These are phyloP conservation scores for Aspergillus sp. DNA, from an alignment of 2,329 filamentous ascomycete genomes.

Conservation along the genomic window DNA sequence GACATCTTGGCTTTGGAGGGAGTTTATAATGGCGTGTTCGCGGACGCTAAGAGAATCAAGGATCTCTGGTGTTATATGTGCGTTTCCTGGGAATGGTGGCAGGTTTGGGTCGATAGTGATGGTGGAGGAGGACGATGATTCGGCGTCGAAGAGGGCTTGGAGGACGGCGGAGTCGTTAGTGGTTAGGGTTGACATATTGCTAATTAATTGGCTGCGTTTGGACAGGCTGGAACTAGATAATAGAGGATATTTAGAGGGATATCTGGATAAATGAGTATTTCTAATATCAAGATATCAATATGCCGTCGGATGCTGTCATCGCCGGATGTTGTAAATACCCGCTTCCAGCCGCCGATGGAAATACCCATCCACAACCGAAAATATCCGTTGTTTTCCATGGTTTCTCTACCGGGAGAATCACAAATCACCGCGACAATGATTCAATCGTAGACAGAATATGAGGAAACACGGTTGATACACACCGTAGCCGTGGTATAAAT, in stretches of 20 bases:
- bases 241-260: background rate
- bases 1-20: slow-evolving; percentile 20
- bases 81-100: slow-evolving; percentile 31
- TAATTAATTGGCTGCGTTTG: too few relatives aligned
- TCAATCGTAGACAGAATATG: too few relatives aligned
- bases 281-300: background rate
- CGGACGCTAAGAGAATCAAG: slow-evolving; percentile 32
- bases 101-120: slow-evolving; percentile 32
- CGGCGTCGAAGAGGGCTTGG: slow-evolving; percentile 40
- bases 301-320: background rate
- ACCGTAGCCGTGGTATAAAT: too few relatives aligned
- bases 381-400: slow-evolving; percentile 3
- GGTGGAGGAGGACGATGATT: slow-evolving; percentile 33
- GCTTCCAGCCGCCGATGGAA: background rate
- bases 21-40: slow-evolving; percentile 35
- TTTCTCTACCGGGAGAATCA: background rate
- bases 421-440: too few relatives aligned
- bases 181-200: slow-evolving; percentile 18
- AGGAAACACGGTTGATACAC: too few relatives aligned
- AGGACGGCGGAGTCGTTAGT: slow-evolving; percentile 40
- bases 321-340: slow-evolving; percentile 1
- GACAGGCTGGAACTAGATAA: too few relatives aligned
- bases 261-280: background rate
- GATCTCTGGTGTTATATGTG: slow-evolving; percentile 27
- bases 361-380: slow-evolving; percentile 12